Percentiles rank a stretch among this genome's conserved stretches.
phyloP scores from a whole-genome alignment of 2,329 filamentous ascomycete species.

The Aspergillus jensenii region DNA sequence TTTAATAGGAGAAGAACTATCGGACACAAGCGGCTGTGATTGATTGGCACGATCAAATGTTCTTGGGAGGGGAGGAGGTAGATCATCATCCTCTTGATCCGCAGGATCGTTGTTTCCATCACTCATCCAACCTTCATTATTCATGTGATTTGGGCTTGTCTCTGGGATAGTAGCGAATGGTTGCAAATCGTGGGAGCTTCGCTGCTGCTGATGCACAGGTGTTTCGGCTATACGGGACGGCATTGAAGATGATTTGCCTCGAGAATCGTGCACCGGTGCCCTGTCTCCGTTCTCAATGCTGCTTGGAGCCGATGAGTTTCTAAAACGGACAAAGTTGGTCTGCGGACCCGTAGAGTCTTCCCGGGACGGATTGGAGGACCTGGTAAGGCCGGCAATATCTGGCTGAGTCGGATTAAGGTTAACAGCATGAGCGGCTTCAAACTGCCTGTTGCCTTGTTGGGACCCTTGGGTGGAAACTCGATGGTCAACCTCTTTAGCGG shows the following conservation, averaged over 20 bases:
- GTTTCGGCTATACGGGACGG: slow-evolving; percentile 42
- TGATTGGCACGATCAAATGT: slow-evolving; percentile 20
- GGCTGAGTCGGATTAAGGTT: slow-evolving; percentile 8
- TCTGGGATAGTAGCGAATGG: slow-evolving; percentile 39
- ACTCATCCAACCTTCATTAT: slow-evolving; percentile 22
- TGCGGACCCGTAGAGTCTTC: slow-evolving; percentile 11
- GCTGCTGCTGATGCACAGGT: slow-evolving; percentile 31
- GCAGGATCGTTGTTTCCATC: slow-evolving; percentile 24
- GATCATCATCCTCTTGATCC: slow-evolving; percentile 39
- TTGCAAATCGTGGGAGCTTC: slow-evolving; percentile 25
- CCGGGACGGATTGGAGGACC: slow-evolving; percentile 5
- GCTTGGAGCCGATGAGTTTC: slow-evolving; percentile 13
- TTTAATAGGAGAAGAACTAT: slow-evolving; percentile 29
- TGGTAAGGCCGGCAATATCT: slow-evolving; percentile 10
- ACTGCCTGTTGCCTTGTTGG: slow-evolving; percentile 13
- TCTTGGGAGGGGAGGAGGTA: slow-evolving; percentile 32
- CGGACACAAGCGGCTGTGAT: slow-evolving; percentile 19
- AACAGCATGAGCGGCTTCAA: slow-evolving; percentile 3
- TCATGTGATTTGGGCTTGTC: slow-evolving; percentile 34
- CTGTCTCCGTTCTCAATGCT: slow-evolving; percentile 6
- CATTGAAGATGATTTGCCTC: slow-evolving; percentile 38
- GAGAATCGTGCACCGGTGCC: slow-evolving; percentile 12
- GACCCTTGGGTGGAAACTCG: slow-evolving; percentile 26
- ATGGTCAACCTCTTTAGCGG: slow-evolving; percentile 15
- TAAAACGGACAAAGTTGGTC: slow-evolving; percentile 15